Evolutionary conservation across 108 stramenopile species (phyloP).

Genomic region (Nitzschia sp.): DNA sequence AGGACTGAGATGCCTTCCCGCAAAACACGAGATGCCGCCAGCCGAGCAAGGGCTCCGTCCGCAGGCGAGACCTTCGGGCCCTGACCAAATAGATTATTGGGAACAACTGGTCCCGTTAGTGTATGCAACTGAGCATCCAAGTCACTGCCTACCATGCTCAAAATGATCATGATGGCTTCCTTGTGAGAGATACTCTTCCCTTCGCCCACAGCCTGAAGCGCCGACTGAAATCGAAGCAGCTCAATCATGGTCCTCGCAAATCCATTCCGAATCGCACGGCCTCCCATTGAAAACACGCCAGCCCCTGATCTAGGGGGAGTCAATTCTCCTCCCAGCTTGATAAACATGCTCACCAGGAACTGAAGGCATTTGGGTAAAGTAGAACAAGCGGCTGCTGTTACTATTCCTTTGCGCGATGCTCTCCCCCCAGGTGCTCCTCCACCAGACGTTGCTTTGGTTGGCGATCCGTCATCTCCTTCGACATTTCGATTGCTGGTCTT

Average conservation of each 20-base stretch:
- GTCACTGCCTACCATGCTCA: constrained; percentile 73
- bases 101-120: constrained; percentile 8
- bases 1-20: constrained; percentile 74
- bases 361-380: constrained; percentile 52
- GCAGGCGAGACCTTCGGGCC: constrained; percentile 57
- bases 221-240: constrained; percentile 55
- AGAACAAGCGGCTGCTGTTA: constrained; percentile 30
- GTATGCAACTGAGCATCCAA: constrained; percentile 66
- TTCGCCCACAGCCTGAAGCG: constrained; percentile 43
- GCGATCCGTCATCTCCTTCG: constrained; percentile 9
- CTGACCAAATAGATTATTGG: constrained; percentile 49
- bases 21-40: constrained; percentile 60
- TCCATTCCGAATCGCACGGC: constrained; percentile 78
- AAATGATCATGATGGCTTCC: constrained; percentile 49
- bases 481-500: constrained; percentile 17
- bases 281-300: constrained; percentile 72
- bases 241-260: constrained; percentile 51
- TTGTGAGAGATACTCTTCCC: constrained; percentile 33
- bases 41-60: constrained; percentile 69
- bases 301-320: constrained; percentile 56
- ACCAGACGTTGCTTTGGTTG: not conserved
- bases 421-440: constrained; percentile 1
- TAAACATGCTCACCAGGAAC: constrained; percentile 67
- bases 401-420: constrained; percentile 14
- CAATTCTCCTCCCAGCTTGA: constrained; percentile 80